Evolutionary conservation across 148 eudicot genomes (phyloP), one percentile per base, ranked within the genome.

Genomic region (Rhododendron vialii): DNA sequence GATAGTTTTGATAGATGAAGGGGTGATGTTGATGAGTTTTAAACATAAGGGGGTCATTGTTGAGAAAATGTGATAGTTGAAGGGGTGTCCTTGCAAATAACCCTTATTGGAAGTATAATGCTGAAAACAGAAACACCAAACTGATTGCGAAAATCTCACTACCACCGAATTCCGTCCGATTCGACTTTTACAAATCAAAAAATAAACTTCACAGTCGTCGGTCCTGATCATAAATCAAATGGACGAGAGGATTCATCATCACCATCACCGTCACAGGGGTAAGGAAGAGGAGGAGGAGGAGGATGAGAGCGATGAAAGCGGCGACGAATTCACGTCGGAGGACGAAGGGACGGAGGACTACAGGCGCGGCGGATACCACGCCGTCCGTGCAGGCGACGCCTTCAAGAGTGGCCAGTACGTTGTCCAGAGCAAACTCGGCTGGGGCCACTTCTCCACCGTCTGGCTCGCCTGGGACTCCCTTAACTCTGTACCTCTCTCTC

Each of bases 381-480:
- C 86, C 14, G 73, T 84, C 53, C 73, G 86, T 7, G 7, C 57
- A 35, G 81, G 86, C 69, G 86, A 84, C 82, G 41, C 82, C 48
- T 84, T 84, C 86, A 84, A 84, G 33, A 43, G 50, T 69, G 86
- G 86, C 71, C 86, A 57, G 71, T 84, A 84, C 53, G 82, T 84
- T 5, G 86, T 84, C 73, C 81, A 92, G 86, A 91, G 92, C 75
- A 86, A 91, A 48, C 91, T 89, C 9, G 88, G 90, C 3, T 86
- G 90, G 90, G 90, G 88, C 14, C 88, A 89, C 80, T 89, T 89
- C 82, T 86, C 90, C 67, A 89, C 90, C 79, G 87, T 89, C 83
- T 89, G 90, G 90, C 88, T 89, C 87, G 87, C 90, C 84, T 86
- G 90, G 90, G 90, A 86, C 48, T 84, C 87, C 36, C 55, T 71